Evolutionary conservation across 164 flowering plant genomes (phyloP).

Genomic region (Aristolochia fimbriata): DNA sequence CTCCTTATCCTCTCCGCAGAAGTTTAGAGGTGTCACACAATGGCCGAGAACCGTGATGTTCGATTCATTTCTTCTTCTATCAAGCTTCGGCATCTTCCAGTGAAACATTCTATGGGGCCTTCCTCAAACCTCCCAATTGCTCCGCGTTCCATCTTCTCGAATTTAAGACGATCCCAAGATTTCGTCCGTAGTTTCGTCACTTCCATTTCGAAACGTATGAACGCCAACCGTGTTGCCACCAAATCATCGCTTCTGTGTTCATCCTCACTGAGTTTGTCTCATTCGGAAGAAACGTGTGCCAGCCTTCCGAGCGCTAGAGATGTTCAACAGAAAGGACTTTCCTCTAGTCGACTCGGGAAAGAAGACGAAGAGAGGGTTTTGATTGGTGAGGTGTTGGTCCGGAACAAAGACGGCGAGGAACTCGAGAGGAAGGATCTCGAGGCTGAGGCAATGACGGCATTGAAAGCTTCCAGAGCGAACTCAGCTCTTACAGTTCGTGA

Average conservation of each 20-base stretch:
- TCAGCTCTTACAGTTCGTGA: conserved; percentile 83
- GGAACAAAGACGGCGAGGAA: conserved; percentile 93
- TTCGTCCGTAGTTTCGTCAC: conserved; percentile 18
- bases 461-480: conserved; percentile 72
- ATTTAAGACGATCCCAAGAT: conserved; percentile 13
- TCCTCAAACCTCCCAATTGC: conserved; percentile 19
- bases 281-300: conserved; percentile 22
- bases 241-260: conserved; percentile 26
- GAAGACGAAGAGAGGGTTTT: conserved; percentile 82
- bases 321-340: conserved; percentile 21
- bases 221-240: background rate
- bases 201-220: conserved; percentile 13
- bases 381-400: conserved; percentile 86
- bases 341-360: conserved; percentile 15
- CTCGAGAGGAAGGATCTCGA: conserved; percentile 91
- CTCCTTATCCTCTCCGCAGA: no score
- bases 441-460: conserved; percentile 53
- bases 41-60: conserved; percentile 30
- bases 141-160: conserved; percentile 16
- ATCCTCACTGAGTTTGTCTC: conserved; percentile 24
- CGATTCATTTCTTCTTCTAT: conserved; percentile 35
- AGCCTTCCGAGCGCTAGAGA: conserved; percentile 15
- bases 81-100: conserved; percentile 17
- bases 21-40: conserved; percentile 1
- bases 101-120: background rate